A percentile compares a stretch with the other conserved stretches of the same genome.
These are phyloP conservation scores for Cystobasidiaceae sp. DNA, from an alignment of 1,284 basidiomycete genomes.

Conservation along the genomic window DNA sequence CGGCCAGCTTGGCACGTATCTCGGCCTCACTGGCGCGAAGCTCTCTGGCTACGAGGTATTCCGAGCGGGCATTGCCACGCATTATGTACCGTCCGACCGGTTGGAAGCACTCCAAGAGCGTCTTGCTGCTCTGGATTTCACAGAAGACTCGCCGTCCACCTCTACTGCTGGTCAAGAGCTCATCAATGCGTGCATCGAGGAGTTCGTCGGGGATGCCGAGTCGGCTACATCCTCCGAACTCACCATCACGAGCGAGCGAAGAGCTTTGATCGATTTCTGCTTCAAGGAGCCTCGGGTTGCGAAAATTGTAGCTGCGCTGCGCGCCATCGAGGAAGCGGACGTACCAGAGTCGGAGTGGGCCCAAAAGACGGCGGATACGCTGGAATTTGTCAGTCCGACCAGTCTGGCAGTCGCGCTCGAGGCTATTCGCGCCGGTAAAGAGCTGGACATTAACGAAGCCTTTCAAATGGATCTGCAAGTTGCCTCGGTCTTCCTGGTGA, in stretches of 20 bases:
- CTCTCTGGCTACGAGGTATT: constrained; percentile 6
- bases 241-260: constrained; percentile 58
- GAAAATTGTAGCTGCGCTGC: constrained; percentile 57
- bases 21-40: constrained; percentile 69
- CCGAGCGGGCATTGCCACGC: constrained; percentile 61
- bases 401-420: constrained; percentile 78
- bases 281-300: constrained; percentile 68
- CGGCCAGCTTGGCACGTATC: constrained; percentile 85
- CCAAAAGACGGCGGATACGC: constrained; percentile 56
- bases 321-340: constrained; percentile 46
- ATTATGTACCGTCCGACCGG: constrained; percentile 64
- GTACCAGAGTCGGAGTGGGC: constrained; percentile 62
- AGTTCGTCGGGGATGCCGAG: constrained; percentile 47
- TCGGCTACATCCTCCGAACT: constrained; percentile 48
- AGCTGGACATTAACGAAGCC: constrained; percentile 59
- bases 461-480: constrained; percentile 63
- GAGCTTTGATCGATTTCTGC: constrained; percentile 69
- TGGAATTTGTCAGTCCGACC: constrained; percentile 75
- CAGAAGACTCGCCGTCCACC: constrained; percentile 9
- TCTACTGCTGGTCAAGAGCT: constrained; percentile 27
- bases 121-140: constrained; percentile 45
- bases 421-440: constrained; percentile 66
- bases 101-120: constrained; percentile 58
- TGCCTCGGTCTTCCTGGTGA: constrained; percentile 22
- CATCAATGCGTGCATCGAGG: constrained; percentile 57